Evolutionary conservation across 192 early-diverging fungal genomes (phyloP).

Genomic region (Diversispora eburnea): DNA sequence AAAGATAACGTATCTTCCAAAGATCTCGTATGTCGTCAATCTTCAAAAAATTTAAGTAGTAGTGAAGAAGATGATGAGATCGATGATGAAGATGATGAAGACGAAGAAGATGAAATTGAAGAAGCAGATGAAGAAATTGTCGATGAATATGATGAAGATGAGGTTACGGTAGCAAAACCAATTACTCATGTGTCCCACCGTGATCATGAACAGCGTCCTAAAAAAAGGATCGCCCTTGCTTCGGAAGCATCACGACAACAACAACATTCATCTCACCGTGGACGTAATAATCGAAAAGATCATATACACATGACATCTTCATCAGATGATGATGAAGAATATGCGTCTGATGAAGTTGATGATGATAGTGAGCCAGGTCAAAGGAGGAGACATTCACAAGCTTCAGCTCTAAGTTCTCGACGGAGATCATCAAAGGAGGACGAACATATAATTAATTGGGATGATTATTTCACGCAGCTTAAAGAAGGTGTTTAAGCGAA

Average conservation of each 20-base stretch:
- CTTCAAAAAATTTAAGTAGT: conserved; percentile 7
- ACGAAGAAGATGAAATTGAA: conserved; percentile 36
- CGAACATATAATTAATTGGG: background rate
- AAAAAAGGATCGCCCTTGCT: conserved; percentile 24
- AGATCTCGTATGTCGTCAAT: background rate
- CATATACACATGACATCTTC: conserved; percentile 7
- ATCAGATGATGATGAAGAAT: conserved; percentile 25
- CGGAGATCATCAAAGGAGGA: conserved; percentile 13
- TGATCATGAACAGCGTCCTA: conserved; percentile 21
- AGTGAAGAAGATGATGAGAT: conserved; percentile 37
- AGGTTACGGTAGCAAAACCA: conserved; percentile 17
- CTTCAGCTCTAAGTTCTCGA: conserved; percentile 6
- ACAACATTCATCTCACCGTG: conserved; percentile 22
- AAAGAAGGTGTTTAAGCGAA: conserved; percentile 19
- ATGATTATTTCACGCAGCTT: conserved; percentile 14
- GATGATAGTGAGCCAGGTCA: conserved; percentile 25
- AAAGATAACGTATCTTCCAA: conserved; percentile 3
- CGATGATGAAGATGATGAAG: conserved; percentile 33
- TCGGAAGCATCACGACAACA: conserved; percentile 26
- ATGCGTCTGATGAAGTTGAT: conserved; percentile 27
- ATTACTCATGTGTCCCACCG: conserved; percentile 18
- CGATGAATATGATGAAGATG: conserved; percentile 29
- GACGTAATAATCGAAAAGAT: conserved; percentile 10
- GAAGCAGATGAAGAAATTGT: conserved; percentile 8
- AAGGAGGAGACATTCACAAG: conserved; percentile 27